Evolutionary conservation across 257 asterid genomes (phyloP), one percentile per base, ranked within the genome.

Genomic region (Ehretia macrophylla): DNA sequence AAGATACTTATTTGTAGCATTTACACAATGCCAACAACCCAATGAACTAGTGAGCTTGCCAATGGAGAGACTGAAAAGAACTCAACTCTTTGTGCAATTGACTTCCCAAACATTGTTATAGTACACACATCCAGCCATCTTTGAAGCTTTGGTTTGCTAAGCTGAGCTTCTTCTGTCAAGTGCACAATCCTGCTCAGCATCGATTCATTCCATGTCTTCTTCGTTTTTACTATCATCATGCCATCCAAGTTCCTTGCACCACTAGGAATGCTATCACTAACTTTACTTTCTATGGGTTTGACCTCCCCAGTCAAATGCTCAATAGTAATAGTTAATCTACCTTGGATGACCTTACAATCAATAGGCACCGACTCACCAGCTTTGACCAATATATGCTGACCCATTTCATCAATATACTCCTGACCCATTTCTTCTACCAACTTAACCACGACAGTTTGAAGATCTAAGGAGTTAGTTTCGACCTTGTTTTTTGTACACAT

Each of bases 291-390:
- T 11, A 89, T 68, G 48, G 99, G 99, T 67, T 83, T 86, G 62
- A 85, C 92, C 75, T 93, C 99, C 51, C 99, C 99, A 14, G 96
- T 93, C 79, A 93, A 74, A 76, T 93, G 99, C 80, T 93, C 99
- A 75, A 79, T 66, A 27, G 99, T 93, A 69, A 93, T 77, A 49
- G 99, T 93, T 64, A 97, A 89, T 77, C 90, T 80, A 70, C 99
- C 99, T 73, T 75, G 91, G 70, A 65, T 65, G 47, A 89, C 99
- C 75, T 86, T 87, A 77, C 96, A 89, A 68, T 89, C 99, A 73
- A 93, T 97, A 8, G 99, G 99, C 69, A 93, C 97, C 1, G 96
- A 86, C 99, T 93, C 99, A 74, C 99, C 97, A 72, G 99, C 99
- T 93, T 86, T 86, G 79, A 93, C 99, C 91, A 93, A 79, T 67